Conservation (phyloP, 169 alveolate genomes). For the Theileria annulata region DNA sequence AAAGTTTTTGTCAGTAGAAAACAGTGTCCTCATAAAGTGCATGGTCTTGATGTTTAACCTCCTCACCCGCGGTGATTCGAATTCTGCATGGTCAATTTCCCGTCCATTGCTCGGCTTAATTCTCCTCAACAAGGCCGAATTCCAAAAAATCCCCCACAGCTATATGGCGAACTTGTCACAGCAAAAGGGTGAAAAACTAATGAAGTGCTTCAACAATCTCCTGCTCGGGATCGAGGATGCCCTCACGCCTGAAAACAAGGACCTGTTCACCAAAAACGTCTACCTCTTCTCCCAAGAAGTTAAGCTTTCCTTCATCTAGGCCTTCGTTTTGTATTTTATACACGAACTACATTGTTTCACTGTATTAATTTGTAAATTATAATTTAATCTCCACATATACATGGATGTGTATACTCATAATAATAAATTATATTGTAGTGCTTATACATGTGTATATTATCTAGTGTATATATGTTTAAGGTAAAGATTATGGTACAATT, state of each 20-base stretch:
- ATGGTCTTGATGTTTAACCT: constrained; percentile 64
- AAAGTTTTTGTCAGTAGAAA: constrained; percentile 42
- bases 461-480: not conserved
- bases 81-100: constrained; percentile 87
- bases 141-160: constrained; percentile 76
- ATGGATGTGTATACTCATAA: not conserved
- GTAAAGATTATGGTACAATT: not conserved
- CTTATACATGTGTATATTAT: not conserved
- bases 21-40: constrained; percentile 32
- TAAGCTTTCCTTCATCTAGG: constrained; percentile 68
- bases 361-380: not conserved
- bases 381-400: not conserved
- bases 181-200: constrained; percentile 76
- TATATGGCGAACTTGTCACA: constrained; percentile 75
- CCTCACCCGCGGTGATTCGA: constrained; percentile 78
- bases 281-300: constrained; percentile 81
- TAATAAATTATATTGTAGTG: not conserved
- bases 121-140: constrained; percentile 78
- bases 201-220: constrained; percentile 52
- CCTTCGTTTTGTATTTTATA: not conserved
- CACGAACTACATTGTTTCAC: not conserved
- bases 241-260: constrained; percentile 69
- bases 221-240: constrained; percentile 65
- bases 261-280: constrained; percentile 76
- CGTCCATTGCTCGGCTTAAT: constrained; percentile 89